Percentiles rank a stretch among this genome's conserved stretches.
These are phyloP conservation scores for Chalaropsis thielavioides DNA, from an alignment of 2,329 filamentous ascomycete genomes.

Conservation along the genomic window DNA sequence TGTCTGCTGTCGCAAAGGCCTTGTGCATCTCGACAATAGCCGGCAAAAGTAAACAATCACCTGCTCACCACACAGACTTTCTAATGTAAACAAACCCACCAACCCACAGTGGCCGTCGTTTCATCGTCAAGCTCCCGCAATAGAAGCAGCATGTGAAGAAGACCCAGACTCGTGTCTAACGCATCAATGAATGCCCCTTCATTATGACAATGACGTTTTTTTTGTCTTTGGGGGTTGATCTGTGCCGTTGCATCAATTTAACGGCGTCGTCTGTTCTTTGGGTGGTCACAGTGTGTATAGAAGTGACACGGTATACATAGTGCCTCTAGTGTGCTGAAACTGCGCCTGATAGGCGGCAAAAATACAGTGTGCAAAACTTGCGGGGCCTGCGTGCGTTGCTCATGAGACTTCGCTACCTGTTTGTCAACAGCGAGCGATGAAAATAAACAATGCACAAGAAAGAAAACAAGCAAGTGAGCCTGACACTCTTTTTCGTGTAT, in stretches of 20 bases:
- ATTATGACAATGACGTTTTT: background rate
- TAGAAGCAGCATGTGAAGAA: background rate
- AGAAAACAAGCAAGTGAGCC: background rate
- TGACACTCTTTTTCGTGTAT: too few relatives aligned
- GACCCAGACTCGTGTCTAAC: background rate
- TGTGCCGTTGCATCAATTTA: conserved; percentile 2
- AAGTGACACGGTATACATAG: background rate
- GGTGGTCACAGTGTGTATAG: background rate
- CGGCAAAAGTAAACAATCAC: background rate
- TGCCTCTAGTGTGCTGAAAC: background rate
- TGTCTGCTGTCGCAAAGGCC: background rate
- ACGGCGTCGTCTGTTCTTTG: background rate
- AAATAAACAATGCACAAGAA: background rate
- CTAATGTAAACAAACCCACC: background rate
- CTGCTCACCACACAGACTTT: background rate
- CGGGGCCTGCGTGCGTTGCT: background rate
- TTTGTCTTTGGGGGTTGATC: background rate
- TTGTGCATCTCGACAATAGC: background rate
- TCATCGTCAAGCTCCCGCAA: background rate
- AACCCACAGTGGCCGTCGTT: background rate
- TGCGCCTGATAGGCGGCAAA: background rate
- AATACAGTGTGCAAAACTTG: background rate
- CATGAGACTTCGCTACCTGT: conserved; percentile 1
- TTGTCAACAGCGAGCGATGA: background rate
- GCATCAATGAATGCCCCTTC: background rate